Evolutionary conservation across 192 early-diverging fungal genomes (phyloP), one percentile per base, ranked within the genome.

Genomic region (Mortierella claussenii): DNA sequence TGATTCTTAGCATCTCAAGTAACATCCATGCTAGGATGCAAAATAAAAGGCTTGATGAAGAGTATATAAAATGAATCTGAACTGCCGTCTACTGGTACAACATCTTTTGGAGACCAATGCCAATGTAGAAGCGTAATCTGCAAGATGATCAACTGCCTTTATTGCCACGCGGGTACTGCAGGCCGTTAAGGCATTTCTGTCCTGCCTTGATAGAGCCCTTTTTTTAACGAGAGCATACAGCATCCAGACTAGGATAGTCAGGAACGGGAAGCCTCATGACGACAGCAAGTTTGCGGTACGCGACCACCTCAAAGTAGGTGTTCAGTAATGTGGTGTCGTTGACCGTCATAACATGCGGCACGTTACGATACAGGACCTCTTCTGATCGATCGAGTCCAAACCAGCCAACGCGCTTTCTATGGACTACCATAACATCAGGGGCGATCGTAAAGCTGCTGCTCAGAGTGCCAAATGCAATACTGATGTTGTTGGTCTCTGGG

Each of bases 281-380:
- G 2, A 74, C 50, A 6, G 69, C 69, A 40, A 74, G 21, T 47
- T 74, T 43, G 7, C 49, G 69, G 34, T 45, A 74, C 5, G 47
- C 47, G 40, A 74, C 26, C 45, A 65, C 33, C 55, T 74, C 61
- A 40, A 36, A 74, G 55, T 28, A 74, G 34, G 47, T 74, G 20
- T 64, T n/a, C 46, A 74, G 11, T 11, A 65, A 2, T 2, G 45
- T 6, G 12, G 60, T 65, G 33, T 74, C 69, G 17, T 65, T 50
- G 15, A 44, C 3, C 3, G 48, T 65, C 47, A 65, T 12, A 10
- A 21, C 43, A 45, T 74, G 69, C 0, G 69, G 69, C 12, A 71
- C 37, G 36, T 55, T n/a, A 13, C 23, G 13, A n/a, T 57, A 34
- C 5, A 17, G 24, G 17, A 31, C 34, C 28, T 56, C 54, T 13